phyloP scores from a whole-genome alignment of 2,329 filamentous ascomycete species.

The Colletotrichum echinochloae region DNA sequence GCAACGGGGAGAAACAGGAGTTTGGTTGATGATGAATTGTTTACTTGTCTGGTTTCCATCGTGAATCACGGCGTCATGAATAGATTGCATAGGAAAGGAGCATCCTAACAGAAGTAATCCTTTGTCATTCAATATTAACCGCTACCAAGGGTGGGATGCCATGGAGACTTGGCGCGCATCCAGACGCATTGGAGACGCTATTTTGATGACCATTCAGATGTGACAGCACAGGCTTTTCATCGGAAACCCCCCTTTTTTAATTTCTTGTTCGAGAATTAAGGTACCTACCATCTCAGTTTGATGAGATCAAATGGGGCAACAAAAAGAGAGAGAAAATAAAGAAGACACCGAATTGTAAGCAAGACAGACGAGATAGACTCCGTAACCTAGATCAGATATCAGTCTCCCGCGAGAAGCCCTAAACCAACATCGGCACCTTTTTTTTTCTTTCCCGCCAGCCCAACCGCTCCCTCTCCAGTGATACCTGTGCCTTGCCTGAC shows the following conservation, averaged over 20 bases:
- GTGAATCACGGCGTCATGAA: slow-evolving; percentile 9
- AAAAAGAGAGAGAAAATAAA: not conserved
- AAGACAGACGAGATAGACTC: not conserved
- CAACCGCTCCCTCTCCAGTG: slow-evolving; percentile 20
- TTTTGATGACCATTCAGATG: not conserved
- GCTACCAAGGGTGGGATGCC: not conserved
- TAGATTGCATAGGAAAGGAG: slow-evolving; percentile 16
- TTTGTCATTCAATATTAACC: not conserved
- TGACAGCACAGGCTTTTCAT: not conserved
- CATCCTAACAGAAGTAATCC: not conserved
- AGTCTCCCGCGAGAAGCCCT: not conserved
- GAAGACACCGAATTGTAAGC: not conserved
- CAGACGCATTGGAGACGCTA: not conserved
- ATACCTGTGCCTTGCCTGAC: slow-evolving; percentile 20
- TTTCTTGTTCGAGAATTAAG: not conserved
- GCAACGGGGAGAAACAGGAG: slow-evolving; percentile 11
- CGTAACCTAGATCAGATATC: not conserved
- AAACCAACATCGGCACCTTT: slow-evolving; percentile 1
- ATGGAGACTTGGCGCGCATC: not conserved
- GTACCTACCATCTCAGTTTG: not conserved
- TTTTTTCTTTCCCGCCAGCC: not conserved
- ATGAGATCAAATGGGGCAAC: not conserved
- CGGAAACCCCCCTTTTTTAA: not conserved
- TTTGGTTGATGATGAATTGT: slow-evolving; percentile 1
- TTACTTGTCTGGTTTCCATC: not conserved